Evolutionary conservation across 257 asterid genomes (phyloP), one percentile per base, ranked within the genome.

Genomic region (Ilex aquifolium): DNA sequence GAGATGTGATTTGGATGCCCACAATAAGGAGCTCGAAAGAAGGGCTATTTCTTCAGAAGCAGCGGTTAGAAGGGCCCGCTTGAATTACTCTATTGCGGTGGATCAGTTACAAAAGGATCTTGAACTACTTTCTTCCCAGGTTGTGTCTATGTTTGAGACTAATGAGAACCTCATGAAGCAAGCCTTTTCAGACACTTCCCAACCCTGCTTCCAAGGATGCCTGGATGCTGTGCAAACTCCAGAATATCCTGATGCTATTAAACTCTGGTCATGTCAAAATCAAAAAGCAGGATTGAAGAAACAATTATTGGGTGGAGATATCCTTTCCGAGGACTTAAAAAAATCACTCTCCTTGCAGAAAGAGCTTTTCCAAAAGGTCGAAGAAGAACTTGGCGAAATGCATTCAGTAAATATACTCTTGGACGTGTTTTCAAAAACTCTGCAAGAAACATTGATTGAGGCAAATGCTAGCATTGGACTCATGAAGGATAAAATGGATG

Each of bases 81-180:
- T 93, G 69, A 93, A 93, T 74, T 90, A 93, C 81, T 80, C 96
- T 11, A 87, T 93, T 56, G 99, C 97, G 11, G 99, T 93, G 57
- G 95, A 88, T 69, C 90, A 88, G 71, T 78, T 93, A 71, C 99
- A 90, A 31, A 90, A 93, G 77, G 99, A 93, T 62, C 97, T 93
- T 48, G 95, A 83, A 77, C 84, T 93, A 57, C 97, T 93, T 72
- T 90, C 99, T 7, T 90, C 95, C 39, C 99, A 93, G 86, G 97
- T 93, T 39, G 74, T 83, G 27, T 85, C 97, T 71, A 82, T 93
- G 96, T 90, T 87, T 59, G 94, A 90, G 83, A 83, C 91, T 6
- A 93, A 90, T 54, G 95, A 90, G 64, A 87, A 66, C 74, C 85
- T 93, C 71, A 93, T 90, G 49, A 87, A 87, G 84, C 88, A 85